Conservation (phyloP, 805 yeast species). For the Hanseniaspora taiwanica region DNA sequence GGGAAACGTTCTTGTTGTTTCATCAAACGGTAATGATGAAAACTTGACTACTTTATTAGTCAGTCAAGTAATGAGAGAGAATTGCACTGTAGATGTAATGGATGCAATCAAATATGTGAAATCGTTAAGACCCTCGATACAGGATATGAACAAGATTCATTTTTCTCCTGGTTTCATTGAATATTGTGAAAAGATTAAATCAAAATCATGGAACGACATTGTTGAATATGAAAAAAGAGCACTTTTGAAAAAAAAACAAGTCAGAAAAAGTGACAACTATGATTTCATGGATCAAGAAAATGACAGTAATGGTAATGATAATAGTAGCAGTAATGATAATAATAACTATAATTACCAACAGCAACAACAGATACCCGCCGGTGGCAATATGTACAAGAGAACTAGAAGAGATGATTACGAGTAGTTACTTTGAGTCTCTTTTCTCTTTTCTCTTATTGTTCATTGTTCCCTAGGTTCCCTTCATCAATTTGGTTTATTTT, state of each 20-base stretch:
- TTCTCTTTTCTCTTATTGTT: too few species aligned
- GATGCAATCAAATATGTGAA: conserved; percentile 21
- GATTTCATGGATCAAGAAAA: background rate
- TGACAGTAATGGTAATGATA: background rate
- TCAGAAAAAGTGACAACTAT: background rate
- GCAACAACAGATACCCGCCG: background rate
- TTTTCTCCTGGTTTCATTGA: conserved; percentile 5
- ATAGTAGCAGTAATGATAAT: background rate
- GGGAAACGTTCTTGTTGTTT: conserved; percentile 13
- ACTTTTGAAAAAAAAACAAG: conserved; percentile 1
- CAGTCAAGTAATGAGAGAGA: conserved; percentile 15
- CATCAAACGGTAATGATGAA: conserved; percentile 17
- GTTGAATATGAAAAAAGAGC: conserved; percentile 2
- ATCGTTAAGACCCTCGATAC: conserved; percentile 15
- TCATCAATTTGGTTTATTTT: too few species aligned
- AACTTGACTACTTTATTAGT: conserved; percentile 15
- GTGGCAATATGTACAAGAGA: background rate
- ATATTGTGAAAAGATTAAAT: conserved; percentile 5
- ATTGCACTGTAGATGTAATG: conserved; percentile 11
- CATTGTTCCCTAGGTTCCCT: too few species aligned
- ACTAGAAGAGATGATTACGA: background rate
- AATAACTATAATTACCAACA: background rate
- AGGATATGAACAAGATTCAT: conserved; percentile 6
- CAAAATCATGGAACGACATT: conserved; percentile 4
- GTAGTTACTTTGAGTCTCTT: background rate